phyloP scores from a whole-genome alignment of 148 eudicot genomes.

The Mesembryanthemum crystallinum region DNA sequence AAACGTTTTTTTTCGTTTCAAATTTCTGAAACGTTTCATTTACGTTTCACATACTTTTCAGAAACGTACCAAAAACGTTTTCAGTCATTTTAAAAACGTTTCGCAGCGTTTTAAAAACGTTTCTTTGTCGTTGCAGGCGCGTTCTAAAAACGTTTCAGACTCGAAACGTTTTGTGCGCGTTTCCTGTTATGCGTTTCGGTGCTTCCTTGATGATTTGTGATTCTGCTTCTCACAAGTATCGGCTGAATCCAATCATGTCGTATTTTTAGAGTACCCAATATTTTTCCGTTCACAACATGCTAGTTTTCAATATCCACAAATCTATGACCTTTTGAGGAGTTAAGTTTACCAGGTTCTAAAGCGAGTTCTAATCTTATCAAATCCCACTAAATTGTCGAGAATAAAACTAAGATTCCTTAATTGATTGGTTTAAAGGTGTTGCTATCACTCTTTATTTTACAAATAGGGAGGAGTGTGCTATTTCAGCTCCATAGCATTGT shows the following conservation, averaged over 20 bases:
- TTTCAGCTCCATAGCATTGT: background rate
- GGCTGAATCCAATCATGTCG: background rate
- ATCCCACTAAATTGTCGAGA: background rate
- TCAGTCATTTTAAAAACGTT: too few relatives aligned
- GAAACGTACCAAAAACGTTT: too few relatives aligned
- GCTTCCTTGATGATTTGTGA: too few relatives aligned
- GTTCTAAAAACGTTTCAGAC: too few relatives aligned
- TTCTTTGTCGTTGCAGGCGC: too few relatives aligned
- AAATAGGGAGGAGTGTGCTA: background rate
- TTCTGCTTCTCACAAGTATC: background rate
- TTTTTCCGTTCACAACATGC: background rate
- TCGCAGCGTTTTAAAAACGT: too few relatives aligned
- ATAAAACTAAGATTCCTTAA: too few relatives aligned
- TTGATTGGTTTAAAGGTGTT: background rate
- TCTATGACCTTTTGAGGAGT: background rate
- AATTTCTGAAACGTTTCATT: too few relatives aligned
- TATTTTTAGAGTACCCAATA: background rate
- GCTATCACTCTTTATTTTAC: background rate
- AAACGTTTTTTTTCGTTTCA: too few relatives aligned
- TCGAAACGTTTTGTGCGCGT: too few relatives aligned
- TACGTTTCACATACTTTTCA: too few relatives aligned
- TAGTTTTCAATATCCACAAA: background rate
- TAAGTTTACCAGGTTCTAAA: background rate
- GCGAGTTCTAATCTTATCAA: background rate
- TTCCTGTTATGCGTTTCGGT: too few relatives aligned